phyloP scores from a whole-genome alignment of 495 filamentous ascomycete species.

The Neurospora sp. region DNA sequence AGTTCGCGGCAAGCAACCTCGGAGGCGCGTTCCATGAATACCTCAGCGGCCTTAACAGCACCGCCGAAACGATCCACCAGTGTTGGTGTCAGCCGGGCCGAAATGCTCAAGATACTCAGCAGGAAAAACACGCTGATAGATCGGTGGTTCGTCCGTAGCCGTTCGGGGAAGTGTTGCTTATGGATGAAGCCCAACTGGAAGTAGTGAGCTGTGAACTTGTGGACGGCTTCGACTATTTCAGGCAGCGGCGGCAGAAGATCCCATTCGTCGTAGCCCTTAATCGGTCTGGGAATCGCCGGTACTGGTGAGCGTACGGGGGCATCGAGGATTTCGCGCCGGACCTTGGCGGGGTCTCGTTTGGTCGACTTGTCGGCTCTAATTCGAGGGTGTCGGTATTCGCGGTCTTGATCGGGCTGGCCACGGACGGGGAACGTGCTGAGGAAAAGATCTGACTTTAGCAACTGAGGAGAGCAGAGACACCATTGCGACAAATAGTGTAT shows the following conservation, averaged over 20 bases:
- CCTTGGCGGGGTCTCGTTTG: conserved; percentile 26
- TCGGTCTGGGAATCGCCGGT: conserved; percentile 11
- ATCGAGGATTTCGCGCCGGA: conserved; percentile 26
- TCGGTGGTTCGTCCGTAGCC: conserved; percentile 27
- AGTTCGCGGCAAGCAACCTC: conserved; percentile 34
- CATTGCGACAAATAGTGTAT: background rate
- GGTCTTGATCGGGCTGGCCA: conserved; percentile 33
- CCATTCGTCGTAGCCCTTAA: conserved; percentile 29
- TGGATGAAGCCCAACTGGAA: conserved; percentile 44
- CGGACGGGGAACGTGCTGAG: conserved; percentile 33
- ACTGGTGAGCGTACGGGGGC: conserved; percentile 16
- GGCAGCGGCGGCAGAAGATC: conserved; percentile 32
- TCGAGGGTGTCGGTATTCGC: conserved; percentile 37
- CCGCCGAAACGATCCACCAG: conserved; percentile 33
- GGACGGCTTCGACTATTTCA: conserved; percentile 33
- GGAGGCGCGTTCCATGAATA: conserved; percentile 39
- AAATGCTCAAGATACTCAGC: conserved; percentile 36
- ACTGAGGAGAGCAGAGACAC: background rate
- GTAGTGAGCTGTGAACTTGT: conserved; percentile 35
- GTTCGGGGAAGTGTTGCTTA: conserved; percentile 35
- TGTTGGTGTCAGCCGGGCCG: conserved; percentile 36
- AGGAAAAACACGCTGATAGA: conserved; percentile 38
- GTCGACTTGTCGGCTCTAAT: conserved; percentile 29
- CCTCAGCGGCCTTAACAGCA: conserved; percentile 33
- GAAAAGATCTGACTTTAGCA: background rate